Evolutionary conservation across 495 filamentous ascomycete species (phyloP), one percentile per base, ranked within the genome.

Genomic region (Corynascus novoguineensis): DNA sequence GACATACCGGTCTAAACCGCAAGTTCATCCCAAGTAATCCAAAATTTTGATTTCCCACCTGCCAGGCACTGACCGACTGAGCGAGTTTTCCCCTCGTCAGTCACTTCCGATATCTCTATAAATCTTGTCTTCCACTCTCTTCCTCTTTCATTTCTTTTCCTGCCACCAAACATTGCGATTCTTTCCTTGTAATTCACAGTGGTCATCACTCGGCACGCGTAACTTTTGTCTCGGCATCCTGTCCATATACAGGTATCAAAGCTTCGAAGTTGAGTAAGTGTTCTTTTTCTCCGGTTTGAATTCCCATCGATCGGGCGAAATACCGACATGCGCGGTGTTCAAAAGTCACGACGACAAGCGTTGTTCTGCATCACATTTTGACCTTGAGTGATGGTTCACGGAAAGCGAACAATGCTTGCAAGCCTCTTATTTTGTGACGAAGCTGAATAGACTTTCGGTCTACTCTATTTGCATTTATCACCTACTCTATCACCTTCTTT

Each of bases 251-350:
- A 21, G 41, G 17, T 28, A 50, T 50, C 27, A 42, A 25, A 38
- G n/a, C 17, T 21, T 17, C 29, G 21, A 15, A 22, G 40, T 55
- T 24, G 22, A 48, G 53, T 55, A 55, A 55, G 53, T 55, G 15
- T 31, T 47, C 5, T 40, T 29, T 55, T 47, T 28, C 17, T 3
- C 27, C 2, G 2, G 1, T 35, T 37, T 9, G 4, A 29, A 29
- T 40, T 38, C 2, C 9, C 6, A 19, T 11, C 24, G 9, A 17
- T 46, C 12, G 28, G 6, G 3, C 38, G 25, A 25, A 19, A 44
- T n/a, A n/a, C 45, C 38, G 37, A 14, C 27, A 3, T 5, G 27
- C 25, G 50, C 37, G 9, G 34, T 31, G 11, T 8, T 46, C 21
- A 31, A 0, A 41, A 5, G 10, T 1, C 7, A 9, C 37, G 17